Base-by-base conservation (phyloP, 805 yeast species). In the Wickerhamomyces ciferrii region DNA sequence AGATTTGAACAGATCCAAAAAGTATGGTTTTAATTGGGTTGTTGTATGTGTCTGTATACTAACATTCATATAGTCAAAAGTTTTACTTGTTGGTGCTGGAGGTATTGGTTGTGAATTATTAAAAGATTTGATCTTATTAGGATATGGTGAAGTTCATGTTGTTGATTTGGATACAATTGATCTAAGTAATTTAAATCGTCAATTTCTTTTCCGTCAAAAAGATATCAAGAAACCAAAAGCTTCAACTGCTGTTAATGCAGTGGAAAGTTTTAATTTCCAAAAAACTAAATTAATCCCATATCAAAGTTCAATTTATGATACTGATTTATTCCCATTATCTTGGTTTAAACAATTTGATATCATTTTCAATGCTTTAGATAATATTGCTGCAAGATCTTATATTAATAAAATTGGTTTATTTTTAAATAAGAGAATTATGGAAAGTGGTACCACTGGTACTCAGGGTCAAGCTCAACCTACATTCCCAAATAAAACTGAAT, bases 141-240 rank as follows among this genome's bases (percentile, higher is more conserved):
- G 94, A 8, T 84, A 84, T 53, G 94, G 94, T 3, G 95, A 87
- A 58, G 83, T 91, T 47, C 96, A 89, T 60, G 76, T 91, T 27
- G 91, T 91, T n/a, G 99, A 94, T 67, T 72, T 94, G 46, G 99
- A 94, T 61, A 94, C 98, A 0, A 88, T 94, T 55, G 97, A 96
- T 53, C 70, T 94, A 29, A 85, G 96, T 46, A 94, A 94, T 63
- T 73, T 94, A 62, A 94, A 94, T 62, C 76, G 99, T 47, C 99
- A 94, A 64, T 94, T 94, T 59, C 69, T 94, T 45, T 94, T 94
- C 65, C 76, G 96, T 37, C 85, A 85, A 43, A 84, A 85, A 56
- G 98, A 94, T 62, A 91, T 94, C 53, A 91, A 90, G 60, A 79
- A 87, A 56, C 82, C 96, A 46, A 94, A 94, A 61, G 83, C 97